Conservation (phyloP, 2,329 filamentous ascomycete genomes). For the Phyllosticta citriasiana region DNA sequence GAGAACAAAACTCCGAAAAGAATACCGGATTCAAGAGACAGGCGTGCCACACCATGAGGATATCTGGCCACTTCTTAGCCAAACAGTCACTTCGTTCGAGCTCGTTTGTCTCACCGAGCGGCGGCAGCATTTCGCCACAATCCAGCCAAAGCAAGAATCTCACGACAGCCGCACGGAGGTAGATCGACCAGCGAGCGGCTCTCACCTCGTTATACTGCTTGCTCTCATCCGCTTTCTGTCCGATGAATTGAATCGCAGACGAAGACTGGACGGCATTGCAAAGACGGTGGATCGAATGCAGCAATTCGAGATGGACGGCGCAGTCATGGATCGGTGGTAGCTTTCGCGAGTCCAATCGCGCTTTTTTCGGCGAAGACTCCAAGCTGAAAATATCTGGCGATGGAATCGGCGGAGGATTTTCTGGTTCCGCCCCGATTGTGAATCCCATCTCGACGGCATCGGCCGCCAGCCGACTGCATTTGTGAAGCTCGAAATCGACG, state of each 20-base stretch:
- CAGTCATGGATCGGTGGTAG: conserved; percentile 35
- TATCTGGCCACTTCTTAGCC: conserved; percentile 36
- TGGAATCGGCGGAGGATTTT: too few species aligned
- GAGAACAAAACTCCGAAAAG: conserved; percentile 64
- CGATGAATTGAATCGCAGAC: not conserved
- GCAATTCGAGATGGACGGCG: conserved; percentile 63
- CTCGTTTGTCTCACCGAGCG: not conserved
- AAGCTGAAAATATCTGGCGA: too few species aligned
- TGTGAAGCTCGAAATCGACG: too few species aligned
- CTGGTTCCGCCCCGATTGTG: too few species aligned
- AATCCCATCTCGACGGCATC: too few species aligned
- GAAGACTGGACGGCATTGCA: conserved; percentile 46
- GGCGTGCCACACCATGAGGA: conserved; percentile 71
- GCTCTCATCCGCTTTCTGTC: not conserved
- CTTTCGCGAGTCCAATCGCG: too few species aligned
- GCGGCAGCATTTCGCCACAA: not conserved
- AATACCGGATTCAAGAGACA: conserved; percentile 67
- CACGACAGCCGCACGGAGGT: conserved; percentile 56
- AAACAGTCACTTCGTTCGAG: not conserved
- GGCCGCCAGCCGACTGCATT: too few species aligned
- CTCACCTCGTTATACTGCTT: conserved; percentile 29
- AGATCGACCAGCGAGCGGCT: conserved; percentile 67
- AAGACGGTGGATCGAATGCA: conserved; percentile 57
- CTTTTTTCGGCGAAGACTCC: too few species aligned
- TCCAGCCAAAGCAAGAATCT: conserved; percentile 58